Base-by-base conservation (phyloP, 768 basidiomycete genomes). In the Trametes sanguinea region DNA sequence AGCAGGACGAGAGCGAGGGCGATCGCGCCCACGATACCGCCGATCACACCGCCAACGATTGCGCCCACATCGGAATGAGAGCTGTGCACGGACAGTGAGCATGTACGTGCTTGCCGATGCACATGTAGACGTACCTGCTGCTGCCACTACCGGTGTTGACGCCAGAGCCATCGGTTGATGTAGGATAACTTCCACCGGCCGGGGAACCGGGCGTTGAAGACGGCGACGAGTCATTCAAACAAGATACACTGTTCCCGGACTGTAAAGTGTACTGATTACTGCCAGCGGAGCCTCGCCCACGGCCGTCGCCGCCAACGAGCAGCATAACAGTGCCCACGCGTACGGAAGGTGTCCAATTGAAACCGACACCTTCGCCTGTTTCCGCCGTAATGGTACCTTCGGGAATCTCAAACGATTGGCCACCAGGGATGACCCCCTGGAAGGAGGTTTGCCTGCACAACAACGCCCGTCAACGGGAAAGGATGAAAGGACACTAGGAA, bases 121-220 rank as follows among this genome's bases (percentile, higher is more conserved):
- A 42, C 13, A 1, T 29, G 13, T 46, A 32, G 10, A 13, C 77
- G 42, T 69, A 69, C 64, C 65, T 56, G 59, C 52, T 68, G 64
- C 76, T 22, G 14, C 72, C 66, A 3, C 73, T 76, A 17, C 57
- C 50, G 43, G 17, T 44, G 33, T 59, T 51, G 11, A 59, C 32
- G 27, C 71, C 69, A 10, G 75, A 68, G 6, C 79, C 78, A 44
- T 71, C 75, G 17, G 78, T 72, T 51, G 78, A 80, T 0, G 89
- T 91, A 0, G 87, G 83, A 69, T 88, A 89, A 40, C 77, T 77
- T 0, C 89, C 90, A 40, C 91, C 91, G 22, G 91, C 91, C 6
- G 91, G 89, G 57, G 76, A 78, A 2, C 89, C 90, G 9, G 88
- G 81, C 2, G 91, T 94, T 4, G 91, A 91, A 53, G 87, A 90